These are phyloP conservation scores for Eucalyptus curtisii DNA, from an alignment of 345 rosid species.

Conservation along the genomic window DNA sequence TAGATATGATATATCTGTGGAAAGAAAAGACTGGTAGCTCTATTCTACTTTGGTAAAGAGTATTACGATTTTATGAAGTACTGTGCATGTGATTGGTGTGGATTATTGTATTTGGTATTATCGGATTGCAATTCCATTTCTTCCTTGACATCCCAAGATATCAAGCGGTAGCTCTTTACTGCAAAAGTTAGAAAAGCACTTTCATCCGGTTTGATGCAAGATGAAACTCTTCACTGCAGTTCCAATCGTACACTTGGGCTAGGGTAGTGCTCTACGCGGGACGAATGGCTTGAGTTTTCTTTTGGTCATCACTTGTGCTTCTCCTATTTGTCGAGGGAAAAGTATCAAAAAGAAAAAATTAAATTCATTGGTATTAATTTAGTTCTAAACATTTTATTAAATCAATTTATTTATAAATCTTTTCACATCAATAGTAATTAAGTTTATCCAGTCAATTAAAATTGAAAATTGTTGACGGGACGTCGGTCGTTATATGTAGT, in stretches of 20 bases:
- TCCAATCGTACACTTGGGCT: neutral
- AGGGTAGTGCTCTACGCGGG: neutral
- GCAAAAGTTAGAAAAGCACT: neutral
- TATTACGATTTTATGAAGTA: neutral
- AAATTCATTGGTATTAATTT: too few relatives aligned
- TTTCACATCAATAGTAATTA: too few relatives aligned
- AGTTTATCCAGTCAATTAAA: too few relatives aligned
- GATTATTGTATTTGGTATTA: neutral
- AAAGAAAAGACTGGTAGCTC: neutral
- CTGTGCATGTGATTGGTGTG: neutral
- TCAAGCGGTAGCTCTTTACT: neutral
- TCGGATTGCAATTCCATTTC: neutral
- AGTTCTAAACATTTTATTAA: too few relatives aligned
- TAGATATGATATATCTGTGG: neutral
- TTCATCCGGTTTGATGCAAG: neutral
- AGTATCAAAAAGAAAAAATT: neutral
- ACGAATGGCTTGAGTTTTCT: neutral
- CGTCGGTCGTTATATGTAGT: too few relatives aligned
- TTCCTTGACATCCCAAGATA: neutral
- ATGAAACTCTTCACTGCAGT: neutral
- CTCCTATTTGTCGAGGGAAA: neutral
- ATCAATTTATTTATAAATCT: too few relatives aligned
- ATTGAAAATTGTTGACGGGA: too few relatives aligned
- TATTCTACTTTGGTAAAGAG: neutral
- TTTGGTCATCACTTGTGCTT: neutral